Base-by-base conservation (phyloP, 1,284 basidiomycete genomes). In the Ceratobasidium sp. region DNA sequence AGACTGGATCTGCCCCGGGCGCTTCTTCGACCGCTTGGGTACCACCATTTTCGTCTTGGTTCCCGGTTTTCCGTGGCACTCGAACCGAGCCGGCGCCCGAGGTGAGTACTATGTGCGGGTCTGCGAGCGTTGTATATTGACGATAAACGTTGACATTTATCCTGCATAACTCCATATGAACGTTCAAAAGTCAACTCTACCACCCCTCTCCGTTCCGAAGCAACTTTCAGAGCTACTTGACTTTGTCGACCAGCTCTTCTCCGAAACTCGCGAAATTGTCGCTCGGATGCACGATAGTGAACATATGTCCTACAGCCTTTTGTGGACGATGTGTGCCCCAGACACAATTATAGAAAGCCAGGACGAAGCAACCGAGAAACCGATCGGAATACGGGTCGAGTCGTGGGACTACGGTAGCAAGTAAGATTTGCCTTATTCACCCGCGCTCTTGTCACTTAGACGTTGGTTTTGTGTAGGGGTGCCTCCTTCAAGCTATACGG, bases 321-420 rank as follows among this genome's bases (percentile, higher is more conserved):
- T 63, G 14, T 63, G 60, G 60, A 63, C 60, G 17, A 63, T 63
- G 41, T 63, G 60, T 24, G 48, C 33, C 5, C 60, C 60, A 4
- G 60, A 48, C 14, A 47, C 60, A 22, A 63, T 63, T 24, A 63
- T 63, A 24, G 60, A 63, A 48, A 45, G 60, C 3, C 45, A 44
- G 31, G 60, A 63, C 60, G 60, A 45, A n/a, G 60, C 60, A 44
- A 63, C 60, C 17, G 60, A 47, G 1, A 63, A 63, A n/a, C 60
- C 60, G 22, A 63, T 45, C 14, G 60, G 60, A 48, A 29, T 63
- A 14, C 60, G 60, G 19, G 60, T 63, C 22, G 60, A 63, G 22
- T 48, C 60, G 17, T 63, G 60, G 60, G 60, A 63, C 24, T 63
- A 63, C 24, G 60, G 60, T 29, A 17, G 27, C 15, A 47, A 24